phyloP scores from a whole-genome alignment of 371 early-diverging fungal species.

The Haplosporangium sp. region DNA sequence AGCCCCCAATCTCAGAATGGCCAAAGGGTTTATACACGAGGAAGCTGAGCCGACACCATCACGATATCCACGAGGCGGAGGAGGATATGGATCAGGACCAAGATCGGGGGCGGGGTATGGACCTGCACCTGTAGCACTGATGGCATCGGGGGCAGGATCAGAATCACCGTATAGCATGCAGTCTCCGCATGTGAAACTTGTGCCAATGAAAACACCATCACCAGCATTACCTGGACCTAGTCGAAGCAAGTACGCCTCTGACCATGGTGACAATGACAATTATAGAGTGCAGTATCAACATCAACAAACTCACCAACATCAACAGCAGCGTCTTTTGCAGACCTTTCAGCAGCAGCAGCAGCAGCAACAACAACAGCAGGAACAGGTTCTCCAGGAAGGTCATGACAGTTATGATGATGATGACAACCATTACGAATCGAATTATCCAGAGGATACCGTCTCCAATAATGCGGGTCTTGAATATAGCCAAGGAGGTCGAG shows the following conservation, averaged over 20 bases:
- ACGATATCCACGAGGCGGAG: too few relatives aligned
- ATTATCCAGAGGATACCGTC: conserved; percentile 4
- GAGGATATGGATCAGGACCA: too few relatives aligned
- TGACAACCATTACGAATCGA: conserved; percentile 39
- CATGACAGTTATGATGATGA: conserved; percentile 20
- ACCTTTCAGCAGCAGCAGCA: conserved; percentile 16
- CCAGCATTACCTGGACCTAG: conserved; percentile 10
- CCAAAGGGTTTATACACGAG: too few relatives aligned
- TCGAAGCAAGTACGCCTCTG: conserved; percentile 10
- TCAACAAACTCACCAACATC: conserved; percentile 16
- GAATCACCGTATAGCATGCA: conserved; percentile 4
- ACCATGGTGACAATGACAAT: conserved; percentile 23
- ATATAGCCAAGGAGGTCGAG: too few relatives aligned
- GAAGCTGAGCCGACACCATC: too few relatives aligned
- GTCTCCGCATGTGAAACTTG: conserved; percentile 3
- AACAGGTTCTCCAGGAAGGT: conserved; percentile 15
- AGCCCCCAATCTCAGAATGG: too few relatives aligned
- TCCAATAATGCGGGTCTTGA: too few relatives aligned
- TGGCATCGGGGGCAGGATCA: conserved; percentile 8
- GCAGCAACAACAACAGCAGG: conserved; percentile 11
- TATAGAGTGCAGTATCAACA: conserved; percentile 15
- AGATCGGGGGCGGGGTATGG: too few relatives aligned
- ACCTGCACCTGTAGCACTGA: background rate
- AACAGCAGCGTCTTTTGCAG: conserved; percentile 12
- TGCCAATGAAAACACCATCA: too few relatives aligned